Percentiles rank a stretch among this genome's conserved stretches.
phyloP scores from a whole-genome alignment of 2,329 filamentous ascomycete genomes.

The Trichoderma oligosporum region DNA sequence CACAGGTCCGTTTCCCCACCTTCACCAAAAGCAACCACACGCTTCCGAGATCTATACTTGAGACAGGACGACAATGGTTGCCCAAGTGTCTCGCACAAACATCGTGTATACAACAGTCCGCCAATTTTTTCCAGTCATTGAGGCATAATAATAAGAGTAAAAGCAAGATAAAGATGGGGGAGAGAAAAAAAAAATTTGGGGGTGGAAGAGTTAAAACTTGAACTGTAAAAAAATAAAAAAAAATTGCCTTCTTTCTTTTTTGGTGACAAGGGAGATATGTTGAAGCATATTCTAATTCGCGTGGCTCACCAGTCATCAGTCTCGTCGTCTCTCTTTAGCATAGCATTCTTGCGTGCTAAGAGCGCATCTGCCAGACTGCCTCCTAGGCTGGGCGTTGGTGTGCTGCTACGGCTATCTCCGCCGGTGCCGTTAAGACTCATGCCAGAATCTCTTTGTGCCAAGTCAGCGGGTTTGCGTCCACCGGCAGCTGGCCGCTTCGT shows the following conservation, averaged over 20 bases:
- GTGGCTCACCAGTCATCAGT: constrained; percentile 63
- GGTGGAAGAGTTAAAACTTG: constrained; percentile 19
- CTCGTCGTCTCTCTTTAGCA: constrained; percentile 65
- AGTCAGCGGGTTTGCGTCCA: constrained; percentile 65
- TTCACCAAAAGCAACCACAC: not conserved
- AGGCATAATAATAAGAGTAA: constrained; percentile 1
- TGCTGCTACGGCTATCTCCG: constrained; percentile 64
- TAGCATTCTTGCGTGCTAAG: constrained; percentile 69
- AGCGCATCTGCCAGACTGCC: constrained; percentile 77
- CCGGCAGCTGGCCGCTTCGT: constrained; percentile 69
- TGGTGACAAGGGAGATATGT: constrained; percentile 3
- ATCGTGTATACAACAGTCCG: constrained; percentile 16
- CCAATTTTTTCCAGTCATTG: constrained; percentile 8
- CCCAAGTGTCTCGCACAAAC: constrained; percentile 3
- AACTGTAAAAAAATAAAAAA: constrained; percentile 20
- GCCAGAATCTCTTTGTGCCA: constrained; percentile 68
- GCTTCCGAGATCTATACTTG: constrained; percentile 10
- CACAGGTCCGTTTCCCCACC: not conserved
- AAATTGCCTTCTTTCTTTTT: constrained; percentile 17
- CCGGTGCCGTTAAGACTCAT: constrained; percentile 55
- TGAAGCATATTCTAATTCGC: constrained; percentile 7
- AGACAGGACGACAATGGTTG: constrained; percentile 7
- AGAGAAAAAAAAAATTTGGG: constrained; percentile 4
- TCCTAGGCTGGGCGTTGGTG: constrained; percentile 66
- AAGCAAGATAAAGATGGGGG: not conserved